Percentiles rank a stretch among this genome's conserved stretches.
Evolutionary conservation across 2,329 filamentous ascomycete species (phyloP).

Genomic region (Nemania sp.): DNA sequence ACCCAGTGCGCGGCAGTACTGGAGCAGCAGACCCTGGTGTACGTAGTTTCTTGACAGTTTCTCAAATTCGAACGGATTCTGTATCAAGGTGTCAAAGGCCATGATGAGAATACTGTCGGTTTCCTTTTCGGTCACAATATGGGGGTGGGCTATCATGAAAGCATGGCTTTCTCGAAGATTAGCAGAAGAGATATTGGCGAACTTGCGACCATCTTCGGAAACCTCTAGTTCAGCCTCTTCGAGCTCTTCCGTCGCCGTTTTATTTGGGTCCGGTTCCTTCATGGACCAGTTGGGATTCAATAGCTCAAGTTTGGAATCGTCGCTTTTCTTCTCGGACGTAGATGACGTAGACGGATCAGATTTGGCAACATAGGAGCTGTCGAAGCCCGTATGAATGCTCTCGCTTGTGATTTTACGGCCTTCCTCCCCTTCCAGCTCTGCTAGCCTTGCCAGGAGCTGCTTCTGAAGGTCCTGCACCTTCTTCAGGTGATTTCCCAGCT

Average conservation of each 20-base stretch:
- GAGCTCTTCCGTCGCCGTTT: slow-evolving; percentile 50
- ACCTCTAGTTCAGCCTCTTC: slow-evolving; percentile 67
- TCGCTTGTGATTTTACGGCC: slow-evolving; percentile 92
- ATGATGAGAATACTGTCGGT: slow-evolving; percentile 89
- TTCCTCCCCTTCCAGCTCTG: slow-evolving; percentile 82
- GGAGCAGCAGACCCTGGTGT: slow-evolving; percentile 87
- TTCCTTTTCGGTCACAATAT: slow-evolving; percentile 80
- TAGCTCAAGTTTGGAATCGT: slow-evolving; percentile 66
- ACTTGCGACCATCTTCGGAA: slow-evolving; percentile 76
- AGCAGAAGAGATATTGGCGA: slow-evolving; percentile 74
- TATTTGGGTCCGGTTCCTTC: slow-evolving; percentile 33
- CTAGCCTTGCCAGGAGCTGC: slow-evolving; percentile 73
- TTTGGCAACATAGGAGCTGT: slow-evolving; percentile 74
- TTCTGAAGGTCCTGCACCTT: slow-evolving; percentile 80
- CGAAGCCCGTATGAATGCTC: slow-evolving; percentile 83
- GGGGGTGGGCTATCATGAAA: slow-evolving; percentile 78
- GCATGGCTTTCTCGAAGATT: slow-evolving; percentile 74
- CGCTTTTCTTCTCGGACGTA: slow-evolving; percentile 48
- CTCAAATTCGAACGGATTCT: slow-evolving; percentile 71
- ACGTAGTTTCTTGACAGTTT: slow-evolving; percentile 85
- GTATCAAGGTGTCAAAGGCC: slow-evolving; percentile 86
- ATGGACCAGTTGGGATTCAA: slow-evolving; percentile 67
- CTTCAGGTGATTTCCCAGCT: slow-evolving; percentile 73
- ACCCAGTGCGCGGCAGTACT: slow-evolving; percentile 91
- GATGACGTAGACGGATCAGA: slow-evolving; percentile 39